These are phyloP conservation scores for Yamagishiella unicocca DNA, from an alignment of 139 green algal genomes.

Conservation along the genomic window DNA sequence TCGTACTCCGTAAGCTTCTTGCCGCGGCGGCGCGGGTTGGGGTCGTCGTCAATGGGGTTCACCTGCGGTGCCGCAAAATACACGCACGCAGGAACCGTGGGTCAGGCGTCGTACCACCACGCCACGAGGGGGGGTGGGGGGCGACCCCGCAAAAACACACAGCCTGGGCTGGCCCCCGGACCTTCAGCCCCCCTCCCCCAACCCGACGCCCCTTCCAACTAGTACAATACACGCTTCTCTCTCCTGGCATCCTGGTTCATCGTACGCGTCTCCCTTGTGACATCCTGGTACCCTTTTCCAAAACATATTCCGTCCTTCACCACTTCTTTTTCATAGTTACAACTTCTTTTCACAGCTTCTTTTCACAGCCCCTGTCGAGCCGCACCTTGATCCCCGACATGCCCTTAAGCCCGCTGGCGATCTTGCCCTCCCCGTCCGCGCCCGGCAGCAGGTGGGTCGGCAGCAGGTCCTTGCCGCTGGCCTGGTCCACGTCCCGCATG, in stretches of 20 bases:
- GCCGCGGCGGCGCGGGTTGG: slow-evolving; percentile 60
- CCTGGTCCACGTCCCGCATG: slow-evolving; percentile 98
- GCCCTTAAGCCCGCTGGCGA: slow-evolving; percentile 71
- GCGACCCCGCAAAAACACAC: no score
- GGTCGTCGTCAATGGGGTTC: slow-evolving; percentile 43
- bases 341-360: slow-evolving; percentile 90
- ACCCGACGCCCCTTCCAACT: not conserved
- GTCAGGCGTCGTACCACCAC: no score
- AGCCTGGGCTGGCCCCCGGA: no score
- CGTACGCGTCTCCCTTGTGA: no score
- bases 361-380: no score
- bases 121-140: no score
- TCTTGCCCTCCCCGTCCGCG: slow-evolving; percentile 31
- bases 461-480: slow-evolving; percentile 78
- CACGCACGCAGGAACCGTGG: no score
- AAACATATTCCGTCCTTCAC: no score
- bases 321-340: slow-evolving; percentile 42
- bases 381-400: slow-evolving; percentile 86
- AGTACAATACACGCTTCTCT: no score
- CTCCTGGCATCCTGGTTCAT: no score
- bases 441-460: slow-evolving; percentile 59
- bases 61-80: not conserved
- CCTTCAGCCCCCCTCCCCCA: not conserved
- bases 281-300: no score
- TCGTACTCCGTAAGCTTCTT: slow-evolving; percentile 83